Evolutionary conservation across 495 filamentous ascomycete genomes (phyloP).

Genomic region (Lepidopterella palustris): DNA sequence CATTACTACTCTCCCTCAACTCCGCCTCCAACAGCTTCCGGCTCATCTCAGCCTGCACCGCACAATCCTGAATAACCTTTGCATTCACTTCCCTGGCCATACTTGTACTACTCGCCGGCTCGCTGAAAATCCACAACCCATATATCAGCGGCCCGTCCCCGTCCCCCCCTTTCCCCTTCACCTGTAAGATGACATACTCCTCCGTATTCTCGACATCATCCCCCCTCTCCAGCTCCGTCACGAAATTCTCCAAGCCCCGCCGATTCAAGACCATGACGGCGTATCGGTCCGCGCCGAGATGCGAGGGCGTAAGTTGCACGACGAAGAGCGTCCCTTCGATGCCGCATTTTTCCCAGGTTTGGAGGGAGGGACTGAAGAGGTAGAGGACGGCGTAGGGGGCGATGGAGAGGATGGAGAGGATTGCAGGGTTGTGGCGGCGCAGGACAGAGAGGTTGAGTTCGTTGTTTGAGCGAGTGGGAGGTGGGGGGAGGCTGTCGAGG

Average conservation of each 20-base stretch:
- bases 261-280: slow-evolving; percentile 57
- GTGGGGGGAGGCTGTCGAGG: slow-evolving; percentile 38
- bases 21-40: slow-evolving; percentile 39
- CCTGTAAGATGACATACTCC: slow-evolving; percentile 55
- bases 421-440: slow-evolving; percentile 62
- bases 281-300: slow-evolving; percentile 46
- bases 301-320: slow-evolving; percentile 46
- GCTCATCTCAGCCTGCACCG: slow-evolving; percentile 44
- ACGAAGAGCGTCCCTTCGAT: slow-evolving; percentile 80
- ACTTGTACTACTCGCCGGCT: slow-evolving; percentile 49
- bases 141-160: slow-evolving; percentile 40
- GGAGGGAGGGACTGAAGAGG: slow-evolving; percentile 53
- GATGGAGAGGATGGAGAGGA: slow-evolving; percentile 62
- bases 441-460: slow-evolving; percentile 79
- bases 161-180: slow-evolving; percentile 18
- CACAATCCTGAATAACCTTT: slow-evolving; percentile 50
- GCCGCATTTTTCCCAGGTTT: slow-evolving; percentile 69
- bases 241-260: slow-evolving; percentile 55
- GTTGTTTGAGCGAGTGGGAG: slow-evolving; percentile 58
- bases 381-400: slow-evolving; percentile 78
- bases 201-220: slow-evolving; percentile 55
- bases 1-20: slow-evolving; percentile 1
- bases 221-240: slow-evolving; percentile 43
- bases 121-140: slow-evolving; percentile 61
- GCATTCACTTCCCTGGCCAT: slow-evolving; percentile 47